Percentiles rank a stretch among this genome's conserved stretches.
phyloP scores from a whole-genome alignment of 257 asterid genomes.

The Salvia rosmarinus region DNA sequence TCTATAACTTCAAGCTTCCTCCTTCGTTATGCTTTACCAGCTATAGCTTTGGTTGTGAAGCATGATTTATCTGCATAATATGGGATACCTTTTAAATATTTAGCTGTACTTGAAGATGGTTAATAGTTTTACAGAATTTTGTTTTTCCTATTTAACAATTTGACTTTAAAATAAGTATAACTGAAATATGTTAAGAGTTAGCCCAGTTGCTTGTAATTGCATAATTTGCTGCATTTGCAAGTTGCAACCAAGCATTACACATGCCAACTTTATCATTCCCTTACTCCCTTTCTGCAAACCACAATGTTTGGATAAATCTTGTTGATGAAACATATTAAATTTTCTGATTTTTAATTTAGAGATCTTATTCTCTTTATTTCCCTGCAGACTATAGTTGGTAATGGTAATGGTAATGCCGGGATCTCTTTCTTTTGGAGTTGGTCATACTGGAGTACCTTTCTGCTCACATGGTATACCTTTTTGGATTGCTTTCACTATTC shows the following conservation, averaged over 20 bases:
- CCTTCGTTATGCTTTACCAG: not conserved
- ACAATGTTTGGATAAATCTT: not conserved
- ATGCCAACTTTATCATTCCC: conserved; percentile 10
- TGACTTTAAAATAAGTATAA: not conserved
- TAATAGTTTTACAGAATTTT: not conserved
- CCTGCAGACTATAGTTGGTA: conserved; percentile 76
- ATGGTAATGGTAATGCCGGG: conserved; percentile 75
- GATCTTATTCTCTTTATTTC: conserved; percentile 31
- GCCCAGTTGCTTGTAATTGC: not conserved
- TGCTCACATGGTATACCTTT: conserved; percentile 83
- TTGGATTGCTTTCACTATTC: conserved; percentile 5
- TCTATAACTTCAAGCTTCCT: too few species aligned
- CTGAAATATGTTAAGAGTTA: not conserved
- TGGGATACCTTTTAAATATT: not conserved
- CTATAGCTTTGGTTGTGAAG: conserved; percentile 19
- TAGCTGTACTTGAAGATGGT: conserved; percentile 19
- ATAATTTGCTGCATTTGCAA: conserved; percentile 20
- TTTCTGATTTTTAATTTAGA: conserved; percentile 11
- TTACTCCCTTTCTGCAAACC: not conserved
- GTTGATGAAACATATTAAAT: not conserved
- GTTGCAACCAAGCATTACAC: conserved; percentile 18
- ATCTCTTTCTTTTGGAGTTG: conserved; percentile 98
- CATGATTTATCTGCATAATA: not conserved
- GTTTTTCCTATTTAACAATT: not conserved
- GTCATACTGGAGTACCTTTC: conserved; percentile 99